phyloP scores from a whole-genome alignment of 495 filamentous ascomycete genomes.

The Aspergillus bridgeri region DNA sequence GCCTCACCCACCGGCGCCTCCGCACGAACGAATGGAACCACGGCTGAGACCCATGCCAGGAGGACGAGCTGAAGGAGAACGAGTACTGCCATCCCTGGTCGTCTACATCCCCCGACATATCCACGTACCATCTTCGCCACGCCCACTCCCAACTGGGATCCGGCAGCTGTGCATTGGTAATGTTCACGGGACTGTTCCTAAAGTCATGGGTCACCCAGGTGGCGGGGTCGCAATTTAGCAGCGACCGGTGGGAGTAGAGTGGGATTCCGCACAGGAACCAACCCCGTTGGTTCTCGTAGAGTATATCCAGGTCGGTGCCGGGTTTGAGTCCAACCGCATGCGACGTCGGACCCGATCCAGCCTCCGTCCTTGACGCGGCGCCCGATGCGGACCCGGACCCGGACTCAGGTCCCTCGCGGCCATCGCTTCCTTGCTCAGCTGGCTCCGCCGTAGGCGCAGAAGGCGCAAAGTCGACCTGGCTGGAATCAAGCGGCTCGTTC shows the following conservation, averaged over 20 bases:
- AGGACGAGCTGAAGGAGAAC: constrained; percentile 75
- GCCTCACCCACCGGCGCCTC: constrained; percentile 81
- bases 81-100: constrained; percentile 96
- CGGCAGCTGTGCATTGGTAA: constrained; percentile 85
- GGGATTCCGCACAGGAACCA: constrained; percentile 85
- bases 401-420: constrained; percentile 2
- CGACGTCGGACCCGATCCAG: background rate
- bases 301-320: constrained; percentile 67
- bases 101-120: constrained; percentile 83
- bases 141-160: constrained; percentile 97
- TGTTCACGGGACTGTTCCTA: constrained; percentile 75
- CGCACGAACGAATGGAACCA: constrained; percentile 94
- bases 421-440: constrained; percentile 4
- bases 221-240: constrained; percentile 81
- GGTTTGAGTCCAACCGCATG: constrained; percentile 17
- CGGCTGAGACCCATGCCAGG: constrained; percentile 87
- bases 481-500: background rate
- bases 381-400: background rate
- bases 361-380: background rate
- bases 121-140: constrained; percentile 92
- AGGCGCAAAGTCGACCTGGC: background rate
- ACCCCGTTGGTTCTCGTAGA: constrained; percentile 92
- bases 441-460: background rate
- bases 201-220: constrained; percentile 78
- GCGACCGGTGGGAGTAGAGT: constrained; percentile 78